These are phyloP conservation scores for Daldinia decipiens DNA, from an alignment of 495 filamentous ascomycete genomes.

Conservation along the genomic window DNA sequence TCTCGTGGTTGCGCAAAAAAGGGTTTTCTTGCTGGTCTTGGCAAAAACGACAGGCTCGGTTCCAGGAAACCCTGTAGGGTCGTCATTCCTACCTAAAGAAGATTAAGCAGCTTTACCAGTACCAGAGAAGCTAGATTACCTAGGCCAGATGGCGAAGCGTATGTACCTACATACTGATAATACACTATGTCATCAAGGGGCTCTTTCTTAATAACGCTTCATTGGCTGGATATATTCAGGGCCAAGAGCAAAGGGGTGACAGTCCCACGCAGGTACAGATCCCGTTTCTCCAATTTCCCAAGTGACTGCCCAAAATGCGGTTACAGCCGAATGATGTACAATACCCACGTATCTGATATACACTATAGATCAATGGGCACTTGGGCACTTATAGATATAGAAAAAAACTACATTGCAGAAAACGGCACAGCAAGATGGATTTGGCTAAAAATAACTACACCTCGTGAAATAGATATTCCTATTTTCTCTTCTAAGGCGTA, in stretches of 20 bases:
- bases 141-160: constrained; percentile 22
- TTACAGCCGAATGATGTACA: neutral
- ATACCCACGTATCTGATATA: constrained; percentile 14
- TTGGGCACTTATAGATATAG: neutral
- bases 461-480: neutral
- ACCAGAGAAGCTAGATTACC: constrained; percentile 17
- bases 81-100: constrained; percentile 40
- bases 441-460: neutral
- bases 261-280: constrained; percentile 18
- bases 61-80: constrained; percentile 29
- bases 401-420: constrained; percentile 4
- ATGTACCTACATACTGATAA: neutral
- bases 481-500: neutral
- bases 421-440: constrained; percentile 8
- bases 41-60: constrained; percentile 19
- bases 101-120: constrained; percentile 14
- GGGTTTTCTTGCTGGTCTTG: constrained; percentile 19
- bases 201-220: constrained; percentile 6
- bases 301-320: constrained; percentile 5
- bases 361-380: neutral
- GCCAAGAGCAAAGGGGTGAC: constrained; percentile 23
- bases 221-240: constrained; percentile 39
- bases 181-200: constrained; percentile 37
- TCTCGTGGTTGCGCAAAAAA: constrained; percentile 14
- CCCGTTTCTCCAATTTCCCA: constrained; percentile 21